phyloP scores from a whole-genome alignment of 768 basidiomycete genomes.

The Xerocomellus dryophilus region DNA sequence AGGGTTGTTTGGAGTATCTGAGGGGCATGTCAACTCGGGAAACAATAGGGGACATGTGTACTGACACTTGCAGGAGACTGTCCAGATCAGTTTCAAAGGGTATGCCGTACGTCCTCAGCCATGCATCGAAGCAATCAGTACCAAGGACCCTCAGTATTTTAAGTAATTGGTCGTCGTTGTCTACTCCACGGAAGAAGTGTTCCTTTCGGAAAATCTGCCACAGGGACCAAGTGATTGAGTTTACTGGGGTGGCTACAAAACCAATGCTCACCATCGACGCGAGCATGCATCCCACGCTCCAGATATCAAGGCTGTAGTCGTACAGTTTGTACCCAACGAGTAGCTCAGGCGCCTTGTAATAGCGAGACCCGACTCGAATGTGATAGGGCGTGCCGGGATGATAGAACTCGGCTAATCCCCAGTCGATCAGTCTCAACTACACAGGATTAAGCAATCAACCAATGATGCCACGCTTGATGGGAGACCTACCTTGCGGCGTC shows the following conservation, averaged over 20 bases:
- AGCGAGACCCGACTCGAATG: constrained; percentile 67
- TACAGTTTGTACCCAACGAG: constrained; percentile 70
- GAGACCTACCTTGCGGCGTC: constrained; percentile 50
- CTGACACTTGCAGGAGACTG: constrained; percentile 49
- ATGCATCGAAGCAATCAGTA: constrained; percentile 61
- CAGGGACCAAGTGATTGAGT: not conserved
- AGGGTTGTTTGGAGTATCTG: constrained; percentile 62
- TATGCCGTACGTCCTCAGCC: constrained; percentile 59
- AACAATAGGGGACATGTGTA: not conserved
- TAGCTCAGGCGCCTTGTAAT: constrained; percentile 73
- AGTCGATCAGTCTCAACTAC: constrained; percentile 62
- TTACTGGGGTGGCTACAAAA: not conserved
- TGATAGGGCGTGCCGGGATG: constrained; percentile 68
- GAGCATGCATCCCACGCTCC: constrained; percentile 74
- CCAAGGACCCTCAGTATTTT: constrained; percentile 68
- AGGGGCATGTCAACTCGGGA: not conserved
- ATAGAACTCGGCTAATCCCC: constrained; percentile 78
- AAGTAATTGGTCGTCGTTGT: constrained; percentile 71
- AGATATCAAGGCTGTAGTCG: constrained; percentile 70
- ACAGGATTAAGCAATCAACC: not conserved
- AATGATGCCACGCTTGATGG: not conserved
- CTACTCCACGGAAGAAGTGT: constrained; percentile 71
- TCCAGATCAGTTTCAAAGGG: constrained; percentile 64
- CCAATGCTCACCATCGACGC: constrained; percentile 60
- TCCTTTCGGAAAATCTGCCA: constrained; percentile 67